A percentile compares a stretch with the other conserved stretches of the same genome.
phyloP scores from a whole-genome alignment of 805 yeast species.

The Kuraishia borneana region DNA sequence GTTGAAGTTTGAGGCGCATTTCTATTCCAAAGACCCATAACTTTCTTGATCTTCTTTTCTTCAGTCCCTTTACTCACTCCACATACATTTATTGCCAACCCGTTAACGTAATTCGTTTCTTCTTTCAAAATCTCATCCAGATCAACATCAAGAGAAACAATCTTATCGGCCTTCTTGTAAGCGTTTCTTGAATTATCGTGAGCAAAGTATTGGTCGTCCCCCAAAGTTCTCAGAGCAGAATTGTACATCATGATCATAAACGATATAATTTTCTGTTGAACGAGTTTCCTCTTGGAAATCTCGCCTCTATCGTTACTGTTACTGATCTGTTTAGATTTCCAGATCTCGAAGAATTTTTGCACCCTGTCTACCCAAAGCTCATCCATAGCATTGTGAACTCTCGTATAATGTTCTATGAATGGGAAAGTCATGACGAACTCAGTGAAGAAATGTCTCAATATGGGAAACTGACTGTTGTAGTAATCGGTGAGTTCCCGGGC shows the following conservation, averaged over 20 bases:
- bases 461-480: conserved; percentile 41
- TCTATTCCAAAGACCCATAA: not conserved
- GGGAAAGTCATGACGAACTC: conserved; percentile 66
- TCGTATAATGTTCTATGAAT: conserved; percentile 39
- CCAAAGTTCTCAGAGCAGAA: conserved; percentile 55
- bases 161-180: conserved; percentile 25
- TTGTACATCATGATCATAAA: conserved; percentile 60
- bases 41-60: conserved; percentile 8
- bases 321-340: conserved; percentile 62
- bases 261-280: conserved; percentile 49
- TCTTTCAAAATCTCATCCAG: conserved; percentile 13
- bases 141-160: conserved; percentile 7
- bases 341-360: conserved; percentile 73
- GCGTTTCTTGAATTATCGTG: conserved; percentile 24
- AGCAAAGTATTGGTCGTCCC: conserved; percentile 40
- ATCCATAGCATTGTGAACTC: conserved; percentile 1
- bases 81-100: conserved; percentile 52
- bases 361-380: conserved; percentile 68
- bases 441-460: conserved; percentile 54
- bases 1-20: conserved; percentile 4
- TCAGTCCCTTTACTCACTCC: conserved; percentile 41
- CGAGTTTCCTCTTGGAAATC: conserved; percentile 56
- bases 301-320: conserved; percentile 68
- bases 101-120: conserved; percentile 33
- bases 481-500: conserved; percentile 9